phyloP scores from a whole-genome alignment of 2,329 filamentous ascomycete genomes.

The Colletotrichum tanaceti region DNA sequence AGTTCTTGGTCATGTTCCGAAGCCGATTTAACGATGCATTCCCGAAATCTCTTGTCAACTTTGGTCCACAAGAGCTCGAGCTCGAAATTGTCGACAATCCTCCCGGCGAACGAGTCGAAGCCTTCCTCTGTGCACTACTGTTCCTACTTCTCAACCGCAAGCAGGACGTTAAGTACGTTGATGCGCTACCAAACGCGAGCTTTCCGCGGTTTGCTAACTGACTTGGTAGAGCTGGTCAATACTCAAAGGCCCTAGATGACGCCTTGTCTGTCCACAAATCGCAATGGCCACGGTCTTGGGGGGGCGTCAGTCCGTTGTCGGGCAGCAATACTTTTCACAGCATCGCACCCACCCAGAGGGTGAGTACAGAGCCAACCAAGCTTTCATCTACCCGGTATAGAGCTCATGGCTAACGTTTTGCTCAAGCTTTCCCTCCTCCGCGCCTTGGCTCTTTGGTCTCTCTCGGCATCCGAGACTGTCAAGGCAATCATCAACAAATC shows the following conservation, averaged over 20 bases:
- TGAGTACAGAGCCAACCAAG: conserved; percentile 56
- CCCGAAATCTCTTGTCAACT: conserved; percentile 85
- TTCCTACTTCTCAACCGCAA: conserved; percentile 94
- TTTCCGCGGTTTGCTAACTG: conserved; percentile 19
- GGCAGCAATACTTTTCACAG: conserved; percentile 83
- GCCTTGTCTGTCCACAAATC: conserved; percentile 84
- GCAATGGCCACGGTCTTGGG: conserved; percentile 91
- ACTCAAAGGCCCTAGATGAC: conserved; percentile 92
- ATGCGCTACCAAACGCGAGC: conserved; percentile 9
- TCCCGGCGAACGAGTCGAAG: conserved; percentile 87
- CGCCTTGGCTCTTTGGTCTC: conserved; percentile 86
- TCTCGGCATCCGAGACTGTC: conserved; percentile 87
- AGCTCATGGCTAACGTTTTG: background rate
- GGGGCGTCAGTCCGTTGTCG: conserved; percentile 82
- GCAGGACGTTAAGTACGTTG: conserved; percentile 94
- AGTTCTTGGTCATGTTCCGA: conserved; percentile 99
- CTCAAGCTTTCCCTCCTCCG: conserved; percentile 82
- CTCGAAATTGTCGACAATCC: conserved; percentile 80
- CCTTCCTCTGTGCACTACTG: conserved; percentile 88
- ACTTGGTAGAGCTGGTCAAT: conserved; percentile 81
- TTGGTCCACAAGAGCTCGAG: conserved; percentile 96
- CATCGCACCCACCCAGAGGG: conserved; percentile 84
- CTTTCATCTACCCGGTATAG: background rate
- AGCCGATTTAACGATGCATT: conserved; percentile 92
- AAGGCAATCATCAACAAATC: conserved; percentile 84